Evolutionary conservation across 176 grass and related monocot genomes (phyloP), one percentile per base, ranked within the genome.

Genomic region (Poa annua): DNA sequence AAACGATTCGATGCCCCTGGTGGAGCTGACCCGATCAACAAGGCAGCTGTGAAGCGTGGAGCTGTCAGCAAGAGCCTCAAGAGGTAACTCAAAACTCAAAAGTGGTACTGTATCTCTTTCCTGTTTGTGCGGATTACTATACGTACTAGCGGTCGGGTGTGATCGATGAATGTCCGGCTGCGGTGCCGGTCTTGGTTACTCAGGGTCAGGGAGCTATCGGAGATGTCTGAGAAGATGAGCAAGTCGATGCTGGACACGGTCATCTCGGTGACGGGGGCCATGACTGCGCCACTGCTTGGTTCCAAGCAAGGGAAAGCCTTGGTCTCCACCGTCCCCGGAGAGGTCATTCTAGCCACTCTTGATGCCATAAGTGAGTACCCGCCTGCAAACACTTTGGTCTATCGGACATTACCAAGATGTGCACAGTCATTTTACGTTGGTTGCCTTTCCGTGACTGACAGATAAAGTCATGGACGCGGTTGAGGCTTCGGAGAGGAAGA

Each of bases 191-290:
- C 15, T 52, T 63, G 32, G 63, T 17, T 64, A 21, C 1, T 83
- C 92, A 98, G 96, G 83, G 96, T 93, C 26, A 87, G 89, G 85
- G 88, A 92, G 74, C 35, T 98, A 22, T 91, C 96, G 42, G 92
- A 95, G 84, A 98, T 98, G 92, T 95, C 96, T 3, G 96, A 98
- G 85, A 91, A 83, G 67, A 95, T 95, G 80, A 98, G 96, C 81
- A 77, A 88, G 49, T 92, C 85, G 35, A 78, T 98, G 87, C 96
- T 98, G 0, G 87, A 96, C 15, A 90, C 87, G 3, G 83, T 98
- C 33, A 53, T 98, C 77, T 66, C 87, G 9, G 87, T 93, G 47
- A 93, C 91, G 0, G 89, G 96, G 9, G 89, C 93, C 16, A 90
- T 98, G 82, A 64, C 91, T 0, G 91, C 83, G 68, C 93, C 96